phyloP scores from a whole-genome alignment of 2,329 filamentous ascomycete species.

The Lizonia empirigonia region DNA sequence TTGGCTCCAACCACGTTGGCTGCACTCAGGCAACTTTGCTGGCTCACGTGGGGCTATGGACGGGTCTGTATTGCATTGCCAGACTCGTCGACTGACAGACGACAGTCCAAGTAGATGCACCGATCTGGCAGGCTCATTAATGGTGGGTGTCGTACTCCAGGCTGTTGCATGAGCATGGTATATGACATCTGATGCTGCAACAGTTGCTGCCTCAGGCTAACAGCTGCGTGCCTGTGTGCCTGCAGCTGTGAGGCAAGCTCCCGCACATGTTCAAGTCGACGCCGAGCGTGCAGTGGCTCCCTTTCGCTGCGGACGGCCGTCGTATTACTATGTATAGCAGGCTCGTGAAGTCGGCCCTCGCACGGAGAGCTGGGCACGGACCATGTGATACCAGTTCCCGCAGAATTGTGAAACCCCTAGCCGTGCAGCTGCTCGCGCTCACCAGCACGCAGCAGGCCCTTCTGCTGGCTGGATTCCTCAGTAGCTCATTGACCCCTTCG shows the following conservation, averaged over 20 bases:
- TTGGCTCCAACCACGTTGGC: too few species aligned
- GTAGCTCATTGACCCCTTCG: constrained; percentile 12
- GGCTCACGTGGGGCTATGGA: not conserved
- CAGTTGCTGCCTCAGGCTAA: not conserved
- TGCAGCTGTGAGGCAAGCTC: constrained; percentile 8
- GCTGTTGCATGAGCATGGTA: not conserved
- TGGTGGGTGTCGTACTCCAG: too few species aligned
- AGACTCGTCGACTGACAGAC: too few species aligned
- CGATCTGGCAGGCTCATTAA: too few species aligned
- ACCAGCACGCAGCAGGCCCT: constrained; percentile 1
- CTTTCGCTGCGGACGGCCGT: not conserved
- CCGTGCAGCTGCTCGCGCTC: constrained; percentile 6
- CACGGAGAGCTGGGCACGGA: not conserved
- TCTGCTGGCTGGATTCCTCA: not conserved
- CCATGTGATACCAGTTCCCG: not conserved
- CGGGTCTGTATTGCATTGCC: too few species aligned
- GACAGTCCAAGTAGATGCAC: too few species aligned
- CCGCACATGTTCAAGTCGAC: too few species aligned
- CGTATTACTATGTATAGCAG: too few species aligned
- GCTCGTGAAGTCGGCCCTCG: not conserved
- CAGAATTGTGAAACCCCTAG: constrained; percentile 11
- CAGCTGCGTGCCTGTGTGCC: not conserved
- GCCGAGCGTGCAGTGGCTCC: constrained; percentile 11
- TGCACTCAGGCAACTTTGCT: too few species aligned
- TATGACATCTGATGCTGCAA: too few species aligned